phyloP scores from a whole-genome alignment of 768 basidiomycete genomes.

The Auricularia sp. region DNA sequence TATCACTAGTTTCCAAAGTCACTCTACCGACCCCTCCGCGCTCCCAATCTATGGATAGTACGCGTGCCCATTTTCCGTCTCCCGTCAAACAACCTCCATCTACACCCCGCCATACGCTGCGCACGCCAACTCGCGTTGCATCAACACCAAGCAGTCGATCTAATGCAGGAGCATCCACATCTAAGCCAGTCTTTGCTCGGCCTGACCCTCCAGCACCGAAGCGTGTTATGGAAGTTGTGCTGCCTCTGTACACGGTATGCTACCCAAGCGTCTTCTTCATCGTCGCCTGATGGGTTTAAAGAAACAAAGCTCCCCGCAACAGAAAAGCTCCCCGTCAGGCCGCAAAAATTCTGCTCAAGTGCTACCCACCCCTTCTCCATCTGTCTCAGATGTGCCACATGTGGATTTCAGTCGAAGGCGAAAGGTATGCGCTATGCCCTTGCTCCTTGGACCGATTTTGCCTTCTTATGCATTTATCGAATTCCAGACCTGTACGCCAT shows the following conservation, averaged over 20 bases:
- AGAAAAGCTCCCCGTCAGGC: neutral
- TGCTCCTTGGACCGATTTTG: too few relatives aligned
- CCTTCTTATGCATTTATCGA: too few relatives aligned
- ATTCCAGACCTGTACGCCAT: too few relatives aligned
- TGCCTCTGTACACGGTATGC: neutral
- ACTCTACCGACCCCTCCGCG: neutral
- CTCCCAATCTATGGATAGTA: neutral
- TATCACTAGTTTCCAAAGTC: neutral
- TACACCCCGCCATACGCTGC: neutral
- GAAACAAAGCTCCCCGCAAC: neutral
- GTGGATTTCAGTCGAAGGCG: too few relatives aligned
- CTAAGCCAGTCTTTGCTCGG: too few relatives aligned
- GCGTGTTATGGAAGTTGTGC: neutral
- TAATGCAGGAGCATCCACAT: neutral
- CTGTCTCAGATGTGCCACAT: neutral
- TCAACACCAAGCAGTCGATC: neutral
- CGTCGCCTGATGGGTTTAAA: neutral
- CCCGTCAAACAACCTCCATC: neutral
- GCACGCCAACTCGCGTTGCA: neutral
- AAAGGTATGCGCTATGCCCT: too few relatives aligned
- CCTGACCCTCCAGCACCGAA: too few relatives aligned
- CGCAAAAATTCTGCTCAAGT: neutral
- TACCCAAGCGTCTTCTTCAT: neutral
- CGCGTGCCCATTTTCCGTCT: neutral
- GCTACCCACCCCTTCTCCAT: neutral